phyloP scores from a whole-genome alignment of 345 rosid species.

The Anastatica hierochuntica region DNA sequence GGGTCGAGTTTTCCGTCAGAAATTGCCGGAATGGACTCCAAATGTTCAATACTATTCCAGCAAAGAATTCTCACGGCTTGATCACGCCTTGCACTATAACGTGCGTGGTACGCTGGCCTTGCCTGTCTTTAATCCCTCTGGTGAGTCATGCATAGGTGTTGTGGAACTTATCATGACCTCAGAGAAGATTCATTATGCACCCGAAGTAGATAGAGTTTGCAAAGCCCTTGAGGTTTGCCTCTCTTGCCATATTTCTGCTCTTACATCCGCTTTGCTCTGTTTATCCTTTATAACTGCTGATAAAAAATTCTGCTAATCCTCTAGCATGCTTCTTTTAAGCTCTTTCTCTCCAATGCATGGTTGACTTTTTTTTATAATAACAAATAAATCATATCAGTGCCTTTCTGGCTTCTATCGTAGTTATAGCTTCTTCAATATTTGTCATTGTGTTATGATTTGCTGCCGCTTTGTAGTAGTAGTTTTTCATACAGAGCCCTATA shows the following conservation, averaged over 20 bases:
- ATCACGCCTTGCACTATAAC: conserved; percentile 63
- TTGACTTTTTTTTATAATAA: not conserved
- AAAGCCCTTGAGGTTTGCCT: conserved; percentile 90
- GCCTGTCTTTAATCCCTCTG: conserved; percentile 77
- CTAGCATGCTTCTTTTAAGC: not conserved
- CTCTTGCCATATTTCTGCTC: conserved; percentile 21
- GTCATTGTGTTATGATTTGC: not conserved
- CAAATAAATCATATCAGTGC: not conserved
- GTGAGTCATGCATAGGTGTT: conserved; percentile 75
- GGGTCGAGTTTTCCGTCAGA: conserved; percentile 79
- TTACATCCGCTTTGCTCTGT: too few species aligned
- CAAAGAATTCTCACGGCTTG: conserved; percentile 68
- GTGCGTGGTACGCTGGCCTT: conserved; percentile 81
- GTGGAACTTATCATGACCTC: conserved; percentile 87
- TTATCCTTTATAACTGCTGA: too few species aligned
- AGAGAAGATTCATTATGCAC: conserved; percentile 72
- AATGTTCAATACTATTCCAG: conserved; percentile 82
- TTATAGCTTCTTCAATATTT: not conserved
- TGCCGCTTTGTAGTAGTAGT: conserved; percentile 4
- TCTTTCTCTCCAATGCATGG: not conserved
- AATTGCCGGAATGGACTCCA: conserved; percentile 92
- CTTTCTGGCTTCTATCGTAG: not conserved
- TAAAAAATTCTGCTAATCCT: too few species aligned
- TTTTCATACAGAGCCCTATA: not conserved
- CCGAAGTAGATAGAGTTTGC: conserved; percentile 94